Base-by-base conservation (phyloP, 257 asterid species). In the Plectranthus barbatus region DNA sequence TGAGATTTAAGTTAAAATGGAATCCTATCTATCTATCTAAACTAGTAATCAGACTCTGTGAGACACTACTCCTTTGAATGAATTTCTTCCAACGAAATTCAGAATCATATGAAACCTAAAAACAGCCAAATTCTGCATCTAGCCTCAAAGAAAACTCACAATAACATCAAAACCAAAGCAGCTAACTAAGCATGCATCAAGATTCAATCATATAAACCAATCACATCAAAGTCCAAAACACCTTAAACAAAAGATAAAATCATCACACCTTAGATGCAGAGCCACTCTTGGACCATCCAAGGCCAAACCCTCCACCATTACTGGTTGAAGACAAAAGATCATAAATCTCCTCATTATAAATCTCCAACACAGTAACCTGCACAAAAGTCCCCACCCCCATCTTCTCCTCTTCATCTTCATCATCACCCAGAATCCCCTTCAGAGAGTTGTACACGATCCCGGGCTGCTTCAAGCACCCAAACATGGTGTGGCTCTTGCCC, bases 401-500 rank as follows among this genome's bases (percentile, higher is more conserved):
- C 42, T 62, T 79, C 23, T 78, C 90, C 9, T 66, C 83, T 31
- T 63, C 82, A 4, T 63, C 91, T 15, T 68, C 94, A 6, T 58
- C 95, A 17, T 77, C 94, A 3, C 87, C 90, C 73, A 93, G 59
- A 53, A 87, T 26, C 5, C 31, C 31, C 31, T 26, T 26, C 31
- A 26, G 66, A 0, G 99, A 84, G 21, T 71, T 81, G 13, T 93
- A 90, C 24, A 93, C 99, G 31, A 93, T 86, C 55, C 99, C 99
- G 0, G 89, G 94, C 64, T 81, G 86, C 41, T 77, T 85, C 44
- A 62, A 33, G 61, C 86, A 79, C 26, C 99, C 99, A 51, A 93
- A 93, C 99, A 93, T 93, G 0, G 96, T 93, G 54, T 93, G 95
- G 34, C 96, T 87, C 80, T 93, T 93, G 0, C 99, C 99, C 0